These are phyloP conservation scores for Chrysoporthe austroafricana DNA, from an alignment of 2,329 filamentous ascomycete genomes.

Conservation along the genomic window DNA sequence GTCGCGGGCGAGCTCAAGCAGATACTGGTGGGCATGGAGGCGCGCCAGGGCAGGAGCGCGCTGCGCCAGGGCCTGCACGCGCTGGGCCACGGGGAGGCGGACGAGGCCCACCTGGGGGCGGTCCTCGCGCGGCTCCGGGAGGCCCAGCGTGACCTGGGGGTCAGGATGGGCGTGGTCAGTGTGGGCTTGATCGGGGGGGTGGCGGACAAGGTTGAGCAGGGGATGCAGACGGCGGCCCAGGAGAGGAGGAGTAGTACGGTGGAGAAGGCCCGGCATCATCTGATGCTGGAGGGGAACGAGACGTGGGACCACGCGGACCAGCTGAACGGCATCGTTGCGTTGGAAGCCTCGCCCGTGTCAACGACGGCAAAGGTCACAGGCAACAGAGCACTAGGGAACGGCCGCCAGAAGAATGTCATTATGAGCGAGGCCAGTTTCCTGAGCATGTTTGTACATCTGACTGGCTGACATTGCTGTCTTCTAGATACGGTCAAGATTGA, in stretches of 20 bases:
- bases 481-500: background rate
- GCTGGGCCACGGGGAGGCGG: background rate
- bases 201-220: background rate
- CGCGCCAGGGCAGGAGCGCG: background rate
- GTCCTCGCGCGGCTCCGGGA: background rate
- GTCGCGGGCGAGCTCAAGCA: slow-evolving; percentile 1
- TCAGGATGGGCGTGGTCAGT: background rate
- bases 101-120: background rate
- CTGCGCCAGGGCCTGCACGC: background rate
- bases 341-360: background rate
- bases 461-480: background rate
- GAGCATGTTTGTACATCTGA: background rate
- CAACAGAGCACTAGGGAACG: background rate
- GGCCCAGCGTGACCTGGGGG: background rate
- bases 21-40: background rate
- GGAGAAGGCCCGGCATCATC: background rate
- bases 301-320: background rate
- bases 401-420: background rate
- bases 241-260: background rate
- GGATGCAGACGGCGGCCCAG: background rate
- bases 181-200: background rate
- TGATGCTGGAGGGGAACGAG: background rate
- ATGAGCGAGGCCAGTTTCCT: background rate
- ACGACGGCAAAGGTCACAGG: background rate
- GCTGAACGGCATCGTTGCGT: background rate